Conservation (phyloP, 352 stramenopile species). For the Globisporangium viniferum region DNA sequence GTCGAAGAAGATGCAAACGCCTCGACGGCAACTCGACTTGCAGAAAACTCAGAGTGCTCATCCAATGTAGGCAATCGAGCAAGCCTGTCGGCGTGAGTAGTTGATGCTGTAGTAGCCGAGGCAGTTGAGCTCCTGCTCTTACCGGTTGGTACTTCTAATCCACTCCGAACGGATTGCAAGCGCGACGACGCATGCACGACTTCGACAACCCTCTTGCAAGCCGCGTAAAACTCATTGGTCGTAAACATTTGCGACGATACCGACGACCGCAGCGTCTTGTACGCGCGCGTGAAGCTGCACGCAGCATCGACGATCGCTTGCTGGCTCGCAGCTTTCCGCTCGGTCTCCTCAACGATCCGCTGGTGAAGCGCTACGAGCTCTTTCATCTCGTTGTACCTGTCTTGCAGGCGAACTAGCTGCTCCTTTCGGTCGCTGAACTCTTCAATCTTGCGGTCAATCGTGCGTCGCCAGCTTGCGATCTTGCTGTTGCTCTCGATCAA, state of each 20-base stretch:
- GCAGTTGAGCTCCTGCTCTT: neutral
- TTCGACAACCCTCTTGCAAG: slow-evolving; percentile 38
- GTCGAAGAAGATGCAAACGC: neutral
- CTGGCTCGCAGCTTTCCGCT: slow-evolving; percentile 30
- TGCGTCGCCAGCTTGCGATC: slow-evolving; percentile 38
- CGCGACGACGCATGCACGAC: slow-evolving; percentile 27
- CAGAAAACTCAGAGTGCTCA: slow-evolving; percentile 8
- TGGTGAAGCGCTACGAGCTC: slow-evolving; percentile 46
- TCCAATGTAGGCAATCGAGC: neutral
- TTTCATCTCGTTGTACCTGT: slow-evolving; percentile 43
- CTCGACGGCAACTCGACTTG: slow-evolving; percentile 5
- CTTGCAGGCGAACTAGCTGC: slow-evolving; percentile 39
- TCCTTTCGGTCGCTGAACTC: slow-evolving; percentile 42
- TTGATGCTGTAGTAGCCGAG: neutral
- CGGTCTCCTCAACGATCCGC: slow-evolving; percentile 39
- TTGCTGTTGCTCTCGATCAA: slow-evolving; percentile 48
- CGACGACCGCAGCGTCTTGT: slow-evolving; percentile 33
- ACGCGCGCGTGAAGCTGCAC: slow-evolving; percentile 35
- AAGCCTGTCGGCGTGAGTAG: neutral
- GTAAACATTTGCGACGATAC: slow-evolving; percentile 36
- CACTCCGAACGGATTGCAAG: slow-evolving; percentile 12
- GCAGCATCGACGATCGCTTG: slow-evolving; percentile 41
- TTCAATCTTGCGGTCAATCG: slow-evolving; percentile 39
- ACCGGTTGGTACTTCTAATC: slow-evolving; percentile 7
- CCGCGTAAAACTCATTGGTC: slow-evolving; percentile 32